phyloP scores from a whole-genome alignment of 441 rosid genomes.

The Euphorbia schlechtendalii region DNA sequence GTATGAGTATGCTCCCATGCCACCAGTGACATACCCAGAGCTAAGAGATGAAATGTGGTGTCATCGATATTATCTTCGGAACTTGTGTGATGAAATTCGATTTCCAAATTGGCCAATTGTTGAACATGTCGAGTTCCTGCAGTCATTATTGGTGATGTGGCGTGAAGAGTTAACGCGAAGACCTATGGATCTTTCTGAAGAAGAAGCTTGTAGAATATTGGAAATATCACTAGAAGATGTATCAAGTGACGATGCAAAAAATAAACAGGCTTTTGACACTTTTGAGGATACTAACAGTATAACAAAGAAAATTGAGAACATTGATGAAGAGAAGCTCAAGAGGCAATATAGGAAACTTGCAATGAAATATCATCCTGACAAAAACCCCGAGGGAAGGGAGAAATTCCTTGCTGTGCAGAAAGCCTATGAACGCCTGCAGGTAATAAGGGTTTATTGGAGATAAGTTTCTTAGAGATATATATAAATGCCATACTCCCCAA shows the following conservation, averaged over 20 bases:
- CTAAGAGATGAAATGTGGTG: slow-evolving; percentile 99
- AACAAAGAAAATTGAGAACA: slow-evolving; percentile 90
- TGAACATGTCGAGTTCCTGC: slow-evolving; percentile 98
- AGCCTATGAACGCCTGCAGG: slow-evolving; percentile 99
- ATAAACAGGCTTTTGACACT: slow-evolving; percentile 20
- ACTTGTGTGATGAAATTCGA: slow-evolving; percentile 89
- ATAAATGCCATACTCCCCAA: no score
- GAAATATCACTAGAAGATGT: slow-evolving; percentile 86
- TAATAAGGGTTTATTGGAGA: slow-evolving; percentile 20
- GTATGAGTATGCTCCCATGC: slow-evolving; percentile 99
- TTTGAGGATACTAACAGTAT: slow-evolving; percentile 56
- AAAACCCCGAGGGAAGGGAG: slow-evolving; percentile 99
- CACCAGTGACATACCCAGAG: slow-evolving; percentile 99
- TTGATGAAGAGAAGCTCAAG: slow-evolving; percentile 99
- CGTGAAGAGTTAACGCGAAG: slow-evolving; percentile 97
- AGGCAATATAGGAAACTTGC: slow-evolving; percentile 99
- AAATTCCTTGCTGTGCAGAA: slow-evolving; percentile 97
- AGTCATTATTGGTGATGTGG: slow-evolving; percentile 98
- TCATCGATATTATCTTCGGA: slow-evolving; percentile 95
- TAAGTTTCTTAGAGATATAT: neutral
- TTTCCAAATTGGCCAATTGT: slow-evolving; percentile 99
- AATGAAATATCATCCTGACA: slow-evolving; percentile 99
- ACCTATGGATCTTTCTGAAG: slow-evolving; percentile 99
- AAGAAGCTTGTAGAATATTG: slow-evolving; percentile 92
- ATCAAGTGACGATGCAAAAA: slow-evolving; percentile 44